A percentile compares a stretch with the other conserved stretches of the same genome.
Conservation (phyloP, 2,329 filamentous ascomycete genomes). For the Claviceps purpurea region DNA sequence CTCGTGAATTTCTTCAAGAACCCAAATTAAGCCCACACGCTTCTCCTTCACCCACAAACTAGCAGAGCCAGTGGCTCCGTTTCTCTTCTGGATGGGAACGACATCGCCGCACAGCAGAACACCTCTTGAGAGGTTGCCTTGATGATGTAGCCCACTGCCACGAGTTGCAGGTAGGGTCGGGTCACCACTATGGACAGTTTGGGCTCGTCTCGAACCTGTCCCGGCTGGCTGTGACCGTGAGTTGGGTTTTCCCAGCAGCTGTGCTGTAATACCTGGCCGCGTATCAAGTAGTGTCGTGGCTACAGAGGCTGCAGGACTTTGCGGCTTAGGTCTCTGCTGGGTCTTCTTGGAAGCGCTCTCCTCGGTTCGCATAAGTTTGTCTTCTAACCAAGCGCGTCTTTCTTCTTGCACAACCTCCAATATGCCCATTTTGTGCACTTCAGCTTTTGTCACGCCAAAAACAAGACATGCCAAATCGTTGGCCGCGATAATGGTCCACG, state of each 20-base stretch:
- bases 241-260: constrained; percentile 71
- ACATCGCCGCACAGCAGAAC: constrained; percentile 93
- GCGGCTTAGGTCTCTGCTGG: constrained; percentile 20
- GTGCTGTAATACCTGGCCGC: constrained; percentile 62
- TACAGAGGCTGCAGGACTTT: constrained; percentile 25
- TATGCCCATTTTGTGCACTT: constrained; percentile 89
- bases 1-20: constrained; percentile 93
- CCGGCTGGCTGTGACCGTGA: constrained; percentile 42
- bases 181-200: constrained; percentile 48
- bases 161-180: constrained; percentile 41
- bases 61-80: constrained; percentile 80
- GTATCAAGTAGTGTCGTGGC: constrained; percentile 52
- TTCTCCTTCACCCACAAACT: constrained; percentile 99
- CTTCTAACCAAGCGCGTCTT: constrained; percentile 75
- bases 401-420: constrained; percentile 89
- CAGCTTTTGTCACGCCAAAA: constrained; percentile 97
- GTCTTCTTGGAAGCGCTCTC: constrained; percentile 20
- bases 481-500: constrained; percentile 91
- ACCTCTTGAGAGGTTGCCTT: constrained; percentile 65
- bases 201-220: constrained; percentile 42
- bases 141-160: constrained; percentile 42
- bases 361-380: constrained; percentile 53
- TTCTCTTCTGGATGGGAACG: constrained; percentile 94
- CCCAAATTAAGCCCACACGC: constrained; percentile 85
- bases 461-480: constrained; percentile 94